Percentiles rank a stretch among this genome's conserved stretches.
Evolutionary conservation across 1,284 basidiomycete genomes (phyloP).

Genomic region (Ganoderma lucidum): DNA sequence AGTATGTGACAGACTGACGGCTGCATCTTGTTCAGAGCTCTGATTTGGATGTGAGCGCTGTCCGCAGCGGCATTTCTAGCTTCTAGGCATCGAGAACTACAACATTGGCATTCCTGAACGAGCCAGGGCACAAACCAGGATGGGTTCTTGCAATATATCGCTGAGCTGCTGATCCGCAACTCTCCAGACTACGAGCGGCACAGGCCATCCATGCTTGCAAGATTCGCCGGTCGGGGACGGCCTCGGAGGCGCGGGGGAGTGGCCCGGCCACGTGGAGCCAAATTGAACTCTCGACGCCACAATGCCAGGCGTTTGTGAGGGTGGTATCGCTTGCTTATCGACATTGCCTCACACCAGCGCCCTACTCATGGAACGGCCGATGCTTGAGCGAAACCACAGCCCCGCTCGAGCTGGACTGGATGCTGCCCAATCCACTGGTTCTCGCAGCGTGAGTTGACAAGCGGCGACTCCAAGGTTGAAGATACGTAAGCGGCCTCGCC

Average conservation of each 20-base stretch:
- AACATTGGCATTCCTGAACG: too few relatives aligned
- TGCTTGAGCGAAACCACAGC: too few relatives aligned
- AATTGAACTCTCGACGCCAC: not conserved
- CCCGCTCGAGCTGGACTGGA: too few relatives aligned
- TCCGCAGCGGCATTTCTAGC: too few relatives aligned
- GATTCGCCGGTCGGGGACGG: too few relatives aligned
- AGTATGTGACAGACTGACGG: not conserved
- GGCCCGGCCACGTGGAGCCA: not conserved
- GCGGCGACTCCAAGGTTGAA: not conserved
- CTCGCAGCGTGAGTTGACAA: not conserved
- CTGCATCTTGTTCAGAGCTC: not conserved
- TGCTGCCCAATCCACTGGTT: too few relatives aligned
- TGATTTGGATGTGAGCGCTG: not conserved
- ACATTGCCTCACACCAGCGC: not conserved
- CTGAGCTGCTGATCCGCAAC: not conserved
- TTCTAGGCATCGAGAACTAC: too few relatives aligned
- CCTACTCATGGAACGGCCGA: not conserved
- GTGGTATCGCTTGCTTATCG: not conserved
- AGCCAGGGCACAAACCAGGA: too few relatives aligned
- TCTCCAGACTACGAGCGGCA: too few relatives aligned
- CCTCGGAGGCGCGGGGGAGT: not conserved
- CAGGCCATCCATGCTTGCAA: too few relatives aligned
- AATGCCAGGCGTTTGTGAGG: not conserved
- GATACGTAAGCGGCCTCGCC: not conserved
- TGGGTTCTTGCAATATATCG: not conserved